A percentile compares a stretch with the other conserved stretches of the same genome.
These are phyloP conservation scores for Botrytis deweyae DNA, from an alignment of 2,329 filamentous ascomycete species.

Conservation along the genomic window DNA sequence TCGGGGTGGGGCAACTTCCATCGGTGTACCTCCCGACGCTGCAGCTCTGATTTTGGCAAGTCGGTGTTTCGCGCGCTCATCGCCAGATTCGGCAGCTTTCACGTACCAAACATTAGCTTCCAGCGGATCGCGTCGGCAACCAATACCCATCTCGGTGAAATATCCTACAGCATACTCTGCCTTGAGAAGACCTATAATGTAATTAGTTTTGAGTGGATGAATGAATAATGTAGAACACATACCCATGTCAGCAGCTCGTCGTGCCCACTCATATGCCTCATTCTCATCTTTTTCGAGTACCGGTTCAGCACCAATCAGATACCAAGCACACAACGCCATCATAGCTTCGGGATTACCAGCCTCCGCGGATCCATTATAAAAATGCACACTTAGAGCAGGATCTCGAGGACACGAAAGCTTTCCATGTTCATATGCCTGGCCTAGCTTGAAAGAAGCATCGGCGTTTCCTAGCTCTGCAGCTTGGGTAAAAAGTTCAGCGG, in stretches of 20 bases:
- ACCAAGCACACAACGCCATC: slow-evolving; percentile 99
- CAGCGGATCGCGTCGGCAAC: slow-evolving; percentile 88
- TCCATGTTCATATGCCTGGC: slow-evolving; percentile 96
- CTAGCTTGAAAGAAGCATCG: slow-evolving; percentile 82
- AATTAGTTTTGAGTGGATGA: slow-evolving; percentile 19
- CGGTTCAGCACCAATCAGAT: slow-evolving; percentile 90
- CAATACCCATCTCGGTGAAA: slow-evolving; percentile 98
- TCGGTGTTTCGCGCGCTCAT: slow-evolving; percentile 84
- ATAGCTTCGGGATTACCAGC: slow-evolving; percentile 81
- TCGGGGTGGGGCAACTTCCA: slow-evolving; percentile 36
- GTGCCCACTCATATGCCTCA: slow-evolving; percentile 96
- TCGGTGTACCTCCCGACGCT: slow-evolving; percentile 50
- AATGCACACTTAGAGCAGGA: slow-evolving; percentile 91
- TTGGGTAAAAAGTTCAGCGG: slow-evolving; percentile 90
- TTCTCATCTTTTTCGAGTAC: slow-evolving; percentile 92
- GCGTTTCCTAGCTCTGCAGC: slow-evolving; percentile 88
- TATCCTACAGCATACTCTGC: slow-evolving; percentile 96
- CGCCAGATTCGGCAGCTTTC: slow-evolving; percentile 86
- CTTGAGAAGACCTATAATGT: slow-evolving; percentile 44
- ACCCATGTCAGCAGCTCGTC: slow-evolving; percentile 82
- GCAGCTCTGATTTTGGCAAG: slow-evolving; percentile 84
- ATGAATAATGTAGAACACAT: slow-evolving; percentile 42
- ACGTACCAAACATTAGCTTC: slow-evolving; percentile 99
- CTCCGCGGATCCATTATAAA: slow-evolving; percentile 91
- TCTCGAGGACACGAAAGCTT: slow-evolving; percentile 83